Evolutionary conservation across 1,139 yeast species (phyloP), one percentile per base, ranked within the genome.

Genomic region (Yamadazyma epiphylla): DNA sequence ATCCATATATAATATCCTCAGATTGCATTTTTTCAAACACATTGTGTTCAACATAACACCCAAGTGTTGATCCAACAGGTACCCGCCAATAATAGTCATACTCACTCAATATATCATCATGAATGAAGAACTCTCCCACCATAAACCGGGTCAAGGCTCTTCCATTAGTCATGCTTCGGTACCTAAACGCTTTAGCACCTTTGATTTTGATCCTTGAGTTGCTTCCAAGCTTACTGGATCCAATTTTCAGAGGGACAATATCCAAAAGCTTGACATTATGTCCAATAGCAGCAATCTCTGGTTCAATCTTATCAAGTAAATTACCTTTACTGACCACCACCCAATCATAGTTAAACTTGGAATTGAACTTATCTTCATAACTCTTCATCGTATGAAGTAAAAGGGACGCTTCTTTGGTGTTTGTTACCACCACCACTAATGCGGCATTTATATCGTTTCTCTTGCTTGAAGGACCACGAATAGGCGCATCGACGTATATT

Each of bases 61-160:
- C 62, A 37, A 77, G 56, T 34, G 56, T 51, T 30, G 76, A 67
- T 29, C 74, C 77, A 2, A 82, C 78, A 43, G 80, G 85, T n/a
- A 80, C 77, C 37, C 84, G 63, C 82, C 84, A 75, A 52, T 74
- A 78, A 51, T 74, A 78, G 37, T 71, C 71, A 49, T 75, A 77
- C 5, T 64, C 58, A 20, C 53, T 39, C 53, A 64, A 76, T 8
- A 42, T 10, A 4, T 30, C 33, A 5, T 39, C 41, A 24, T 40
- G 14, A 20, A 40, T 35, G 22, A 41, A 42, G 48, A 77, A 75
- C 46, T 75, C 74, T 1, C 83, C 82, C 3, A 77, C 61, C 47
- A 73, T 70, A 49, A 71, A 79, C 25, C 86, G 61, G 41, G 86
- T 78, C 81, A 79, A 76, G 54, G 77, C 83, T 39, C 85, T 66